Conservation (phyloP, 2,329 filamentous ascomycete genomes). For the Claviceps digitariae region DNA sequence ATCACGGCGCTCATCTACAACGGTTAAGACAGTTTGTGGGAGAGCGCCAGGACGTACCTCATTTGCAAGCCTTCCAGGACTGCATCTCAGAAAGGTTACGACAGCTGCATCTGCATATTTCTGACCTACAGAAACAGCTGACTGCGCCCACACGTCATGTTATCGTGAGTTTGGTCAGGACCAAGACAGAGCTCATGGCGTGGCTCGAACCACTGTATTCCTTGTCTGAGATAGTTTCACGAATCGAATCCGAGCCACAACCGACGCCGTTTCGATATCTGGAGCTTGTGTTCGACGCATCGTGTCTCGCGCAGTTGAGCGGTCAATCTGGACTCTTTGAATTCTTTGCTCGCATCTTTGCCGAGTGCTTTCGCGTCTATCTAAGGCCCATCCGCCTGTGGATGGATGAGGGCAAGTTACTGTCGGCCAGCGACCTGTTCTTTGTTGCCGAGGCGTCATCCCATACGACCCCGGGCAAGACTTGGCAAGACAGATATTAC, state of each 20-base stretch:
- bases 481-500: slow-evolving; percentile 67
- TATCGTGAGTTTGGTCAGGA: slow-evolving; percentile 51
- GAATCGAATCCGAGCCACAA: slow-evolving; percentile 35
- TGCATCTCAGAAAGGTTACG: slow-evolving; percentile 43
- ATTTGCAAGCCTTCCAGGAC: slow-evolving; percentile 59
- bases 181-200: slow-evolving; percentile 43
- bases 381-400: slow-evolving; percentile 65
- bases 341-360: slow-evolving; percentile 56
- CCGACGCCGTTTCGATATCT: slow-evolving; percentile 56
- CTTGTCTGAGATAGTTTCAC: slow-evolving; percentile 48
- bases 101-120: slow-evolving; percentile 45
- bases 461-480: slow-evolving; percentile 43
- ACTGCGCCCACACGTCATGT: slow-evolving; percentile 38
- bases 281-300: slow-evolving; percentile 61
- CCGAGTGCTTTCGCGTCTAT: slow-evolving; percentile 72
- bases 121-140: slow-evolving; percentile 45
- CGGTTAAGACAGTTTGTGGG: slow-evolving; percentile 31
- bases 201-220: slow-evolving; percentile 41
- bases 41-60: slow-evolving; percentile 34
- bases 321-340: slow-evolving; percentile 49
- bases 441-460: slow-evolving; percentile 53
- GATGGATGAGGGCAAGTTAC: slow-evolving; percentile 69
- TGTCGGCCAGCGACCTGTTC: slow-evolving; percentile 53
- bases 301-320: slow-evolving; percentile 55
- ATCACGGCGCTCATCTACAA: slow-evolving; percentile 31